phyloP scores from a whole-genome alignment of 495 filamentous ascomycete genomes.

The Trichoderma virens region DNA sequence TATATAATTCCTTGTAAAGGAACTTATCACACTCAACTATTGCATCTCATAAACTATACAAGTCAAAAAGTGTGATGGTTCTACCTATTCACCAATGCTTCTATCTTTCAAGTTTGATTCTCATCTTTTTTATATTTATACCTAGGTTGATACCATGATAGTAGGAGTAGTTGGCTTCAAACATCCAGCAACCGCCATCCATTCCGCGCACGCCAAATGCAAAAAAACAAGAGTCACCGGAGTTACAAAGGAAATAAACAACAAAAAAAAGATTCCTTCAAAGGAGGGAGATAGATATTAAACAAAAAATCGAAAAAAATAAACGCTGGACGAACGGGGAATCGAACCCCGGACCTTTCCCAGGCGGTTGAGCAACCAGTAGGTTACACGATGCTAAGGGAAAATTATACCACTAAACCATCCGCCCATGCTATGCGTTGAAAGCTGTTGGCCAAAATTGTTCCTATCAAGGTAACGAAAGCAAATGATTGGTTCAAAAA shows the following conservation, averaged over 20 bases:
- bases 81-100: too few relatives aligned
- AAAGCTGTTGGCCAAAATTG: neutral
- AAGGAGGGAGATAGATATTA: too few relatives aligned
- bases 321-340: constrained; percentile 24
- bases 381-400: neutral
- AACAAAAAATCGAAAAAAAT: neutral
- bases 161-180: too few relatives aligned
- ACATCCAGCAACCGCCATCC: too few relatives aligned
- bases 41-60: too few relatives aligned
- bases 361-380: neutral
- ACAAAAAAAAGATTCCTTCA: neutral
- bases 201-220: too few relatives aligned
- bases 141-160: too few relatives aligned
- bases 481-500: neutral
- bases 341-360: constrained; percentile 33
- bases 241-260: neutral
- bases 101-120: too few relatives aligned
- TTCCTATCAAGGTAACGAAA: neutral
- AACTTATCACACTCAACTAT: too few relatives aligned
- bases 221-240: neutral
- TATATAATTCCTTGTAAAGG: too few relatives aligned
- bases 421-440: neutral
- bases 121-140: too few relatives aligned
- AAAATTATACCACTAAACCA: constrained; percentile 10
- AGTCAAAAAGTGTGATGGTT: too few relatives aligned